These are phyloP conservation scores for Candida vartiovaarae DNA, from an alignment of 805 yeast genomes.

Conservation along the genomic window DNA sequence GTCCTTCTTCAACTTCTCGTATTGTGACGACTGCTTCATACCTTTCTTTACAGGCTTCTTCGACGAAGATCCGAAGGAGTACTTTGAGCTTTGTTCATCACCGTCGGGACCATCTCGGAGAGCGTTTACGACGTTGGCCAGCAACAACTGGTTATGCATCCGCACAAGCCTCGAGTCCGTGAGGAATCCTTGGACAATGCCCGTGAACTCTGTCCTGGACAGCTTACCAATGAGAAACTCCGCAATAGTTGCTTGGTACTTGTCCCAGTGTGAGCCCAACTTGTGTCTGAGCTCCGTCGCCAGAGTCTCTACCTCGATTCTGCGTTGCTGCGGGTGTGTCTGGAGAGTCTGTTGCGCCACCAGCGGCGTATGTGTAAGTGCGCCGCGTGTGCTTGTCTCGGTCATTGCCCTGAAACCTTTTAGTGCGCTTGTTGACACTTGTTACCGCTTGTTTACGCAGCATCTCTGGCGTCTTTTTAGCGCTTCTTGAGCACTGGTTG, in stretches of 20 bases:
- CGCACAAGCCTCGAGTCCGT: slow-evolving; percentile 28
- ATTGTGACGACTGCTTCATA: slow-evolving; percentile 57
- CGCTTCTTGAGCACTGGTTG: too few relatives aligned
- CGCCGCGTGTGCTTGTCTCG: slow-evolving; percentile 2
- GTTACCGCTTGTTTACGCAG: background rate
- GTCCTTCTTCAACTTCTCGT: slow-evolving; percentile 76
- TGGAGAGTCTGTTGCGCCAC: slow-evolving; percentile 9
- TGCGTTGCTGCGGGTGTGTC: slow-evolving; percentile 4
- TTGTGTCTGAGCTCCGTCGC: slow-evolving; percentile 67
- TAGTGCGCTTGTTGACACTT: background rate
- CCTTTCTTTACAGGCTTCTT: slow-evolving; percentile 39
- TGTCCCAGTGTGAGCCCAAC: slow-evolving; percentile 76
- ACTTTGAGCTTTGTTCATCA: slow-evolving; percentile 19
- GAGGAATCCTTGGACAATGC: slow-evolving; percentile 50
- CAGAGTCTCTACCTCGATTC: slow-evolving; percentile 57
- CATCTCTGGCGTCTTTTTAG: too few relatives aligned
- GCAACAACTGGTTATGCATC: slow-evolving; percentile 76
- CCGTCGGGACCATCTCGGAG: slow-evolving; percentile 42
- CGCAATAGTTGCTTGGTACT: slow-evolving; percentile 73
- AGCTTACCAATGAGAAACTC: slow-evolving; percentile 72
- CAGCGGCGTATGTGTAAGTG: slow-evolving; percentile 11
- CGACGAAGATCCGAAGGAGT: slow-evolving; percentile 21
- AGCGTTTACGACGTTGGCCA: slow-evolving; percentile 80
- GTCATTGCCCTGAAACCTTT: background rate
- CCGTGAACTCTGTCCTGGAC: slow-evolving; percentile 66